Evolutionary conservation across 352 stramenopile species (phyloP).

Genomic region (Globisporangium irregulare): DNA sequence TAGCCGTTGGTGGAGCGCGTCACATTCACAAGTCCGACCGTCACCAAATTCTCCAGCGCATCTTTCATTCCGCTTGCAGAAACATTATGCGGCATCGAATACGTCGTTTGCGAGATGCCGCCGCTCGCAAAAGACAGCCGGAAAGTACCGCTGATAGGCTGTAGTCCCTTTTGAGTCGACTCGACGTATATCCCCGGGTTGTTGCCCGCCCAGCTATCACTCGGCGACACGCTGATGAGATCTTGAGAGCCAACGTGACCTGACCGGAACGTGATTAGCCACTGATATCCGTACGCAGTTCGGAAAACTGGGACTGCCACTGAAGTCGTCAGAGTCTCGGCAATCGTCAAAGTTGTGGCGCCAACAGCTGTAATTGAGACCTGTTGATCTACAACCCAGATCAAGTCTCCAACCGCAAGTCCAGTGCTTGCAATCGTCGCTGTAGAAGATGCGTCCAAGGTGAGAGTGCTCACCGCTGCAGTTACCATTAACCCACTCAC

Average conservation of each 20-base stretch:
- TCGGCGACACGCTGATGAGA: slow-evolving; percentile 76
- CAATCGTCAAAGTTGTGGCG: slow-evolving; percentile 19
- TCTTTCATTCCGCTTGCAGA: slow-evolving; percentile 76
- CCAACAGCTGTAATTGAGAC: slow-evolving; percentile 25
- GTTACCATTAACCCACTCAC: slow-evolving; percentile 37
- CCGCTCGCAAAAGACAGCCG: slow-evolving; percentile 60
- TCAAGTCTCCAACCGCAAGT: slow-evolving; percentile 25
- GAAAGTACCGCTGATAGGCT: slow-evolving; percentile 91
- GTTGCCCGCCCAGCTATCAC: slow-evolving; percentile 92
- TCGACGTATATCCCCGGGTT: slow-evolving; percentile 88
- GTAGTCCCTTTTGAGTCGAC: slow-evolving; percentile 77
- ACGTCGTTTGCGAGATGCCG: slow-evolving; percentile 81
- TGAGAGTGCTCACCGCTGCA: slow-evolving; percentile 28
- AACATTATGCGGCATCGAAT: slow-evolving; percentile 85
- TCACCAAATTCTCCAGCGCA: slow-evolving; percentile 87
- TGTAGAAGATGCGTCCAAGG: slow-evolving; percentile 26
- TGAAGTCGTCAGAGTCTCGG: slow-evolving; percentile 17
- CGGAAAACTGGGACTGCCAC: slow-evolving; percentile 63
- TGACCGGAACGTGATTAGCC: slow-evolving; percentile 70
- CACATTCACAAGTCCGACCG: slow-evolving; percentile 88
- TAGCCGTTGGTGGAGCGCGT: slow-evolving; percentile 89
- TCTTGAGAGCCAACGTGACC: slow-evolving; percentile 85
- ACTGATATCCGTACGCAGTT: slow-evolving; percentile 65
- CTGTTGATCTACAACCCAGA: slow-evolving; percentile 58
- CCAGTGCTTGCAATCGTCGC: slow-evolving; percentile 20